Base-by-base conservation (phyloP, 495 filamentous ascomycete species). In the Trichocladium antarcticum region DNA sequence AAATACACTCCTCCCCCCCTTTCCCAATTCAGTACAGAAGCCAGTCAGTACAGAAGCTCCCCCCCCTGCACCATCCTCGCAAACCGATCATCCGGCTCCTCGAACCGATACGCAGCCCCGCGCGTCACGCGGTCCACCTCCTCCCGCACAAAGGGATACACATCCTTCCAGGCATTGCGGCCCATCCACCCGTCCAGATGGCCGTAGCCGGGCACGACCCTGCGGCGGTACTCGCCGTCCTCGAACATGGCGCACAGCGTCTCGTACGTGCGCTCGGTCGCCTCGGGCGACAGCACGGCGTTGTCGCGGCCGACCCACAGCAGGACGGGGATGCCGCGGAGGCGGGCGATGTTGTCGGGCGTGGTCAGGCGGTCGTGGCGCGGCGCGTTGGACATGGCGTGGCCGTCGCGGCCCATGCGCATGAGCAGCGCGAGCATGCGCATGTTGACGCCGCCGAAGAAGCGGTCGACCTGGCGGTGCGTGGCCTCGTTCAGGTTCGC, bases 141-240 rank as follows among this genome's bases (percentile, higher is more conserved):
- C 49, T 72, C 70, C 47, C 70, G 52, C 4, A 83, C 72, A 46
- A 75, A 70, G 22, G 78, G 79, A 56, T 74, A 84, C 10, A 84
- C 74, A 59, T 83, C 81, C 57, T 68, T 76, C 63, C 69, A 78
- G 9, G 78, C 78, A 37, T 73, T 67, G 34, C 74, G 69, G 1
- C 81, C 80, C 72, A 84, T 79, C 75, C 80, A 83, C 42, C 70
- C 71, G 63, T 84, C 81, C 44, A 84, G 58, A 57, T 84, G 81
- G 20, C 82, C 82, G 48, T 82, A 80, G n/a, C 76, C 75, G 7
- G 76, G 71, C 7, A 81, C 71, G 6, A 81, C 69, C 17, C 67
- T 55, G 15, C 79, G 63, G 34, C 65, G 66, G 59, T 82, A 83
- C 40, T 68, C 45, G 14, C 67, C 58, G 36, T 63, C 67, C 17